phyloP scores from a whole-genome alignment of 768 basidiomycete species.

The Hericium rajendrae region DNA sequence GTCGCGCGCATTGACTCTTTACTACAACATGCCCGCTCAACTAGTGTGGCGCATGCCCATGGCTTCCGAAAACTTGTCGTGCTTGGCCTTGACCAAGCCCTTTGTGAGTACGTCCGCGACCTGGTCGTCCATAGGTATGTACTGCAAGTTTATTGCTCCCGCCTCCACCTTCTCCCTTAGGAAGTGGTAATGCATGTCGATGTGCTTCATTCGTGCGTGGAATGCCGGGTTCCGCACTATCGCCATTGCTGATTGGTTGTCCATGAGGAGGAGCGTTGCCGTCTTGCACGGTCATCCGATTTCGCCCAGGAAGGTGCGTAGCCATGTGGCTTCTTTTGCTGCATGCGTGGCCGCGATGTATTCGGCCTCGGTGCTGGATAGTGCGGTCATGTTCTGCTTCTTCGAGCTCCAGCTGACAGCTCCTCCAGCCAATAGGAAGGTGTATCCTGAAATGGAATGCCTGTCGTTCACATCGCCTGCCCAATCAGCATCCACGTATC shows the following conservation, averaged over 20 bases:
- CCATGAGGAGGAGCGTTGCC: slow-evolving; percentile 21
- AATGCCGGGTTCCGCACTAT: slow-evolving; percentile 20
- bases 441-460: too few species aligned
- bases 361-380: too few species aligned
- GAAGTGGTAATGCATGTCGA: slow-evolving; percentile 15
- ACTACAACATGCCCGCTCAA: neutral
- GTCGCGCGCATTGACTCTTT: too few species aligned
- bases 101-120: neutral
- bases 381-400: too few species aligned
- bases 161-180: neutral
- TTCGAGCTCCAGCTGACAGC: too few species aligned
- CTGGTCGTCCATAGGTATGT: neutral
- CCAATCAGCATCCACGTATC: slow-evolving; percentile 19
- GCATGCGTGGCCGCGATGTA: too few species aligned
- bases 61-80: neutral
- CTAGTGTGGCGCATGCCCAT: neutral
- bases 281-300: neutral
- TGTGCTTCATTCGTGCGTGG: slow-evolving; percentile 27
- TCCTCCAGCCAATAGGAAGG: too few species aligned
- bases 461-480: slow-evolving; percentile 14
- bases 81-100: neutral
- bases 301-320: slow-evolving; percentile 21
- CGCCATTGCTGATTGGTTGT: slow-evolving; percentile 29
- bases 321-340: too few species aligned
- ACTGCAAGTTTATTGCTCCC: neutral